Evolutionary conservation across 257 asterid genomes (phyloP), one percentile per base, ranked within the genome.

Genomic region (Thymus quinquecostatus): DNA sequence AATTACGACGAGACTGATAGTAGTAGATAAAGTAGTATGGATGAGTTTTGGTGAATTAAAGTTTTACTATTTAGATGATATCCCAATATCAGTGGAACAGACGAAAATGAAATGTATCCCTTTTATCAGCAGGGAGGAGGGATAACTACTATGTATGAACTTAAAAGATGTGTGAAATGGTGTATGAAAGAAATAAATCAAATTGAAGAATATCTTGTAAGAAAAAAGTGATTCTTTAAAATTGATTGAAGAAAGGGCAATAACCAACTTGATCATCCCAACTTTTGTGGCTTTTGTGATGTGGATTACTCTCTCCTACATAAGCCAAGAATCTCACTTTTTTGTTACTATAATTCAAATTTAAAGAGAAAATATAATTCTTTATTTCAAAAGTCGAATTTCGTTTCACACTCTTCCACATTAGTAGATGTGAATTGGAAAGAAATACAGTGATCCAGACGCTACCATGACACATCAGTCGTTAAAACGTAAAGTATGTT

Each of bases 271-370:
- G 76, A 58, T 72, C 75, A 38, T 69, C 68, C 50, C 44, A 10
- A 43, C 83, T 77, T 77, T 74, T 75, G 69, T 74, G 72, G 62
- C 71, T 33, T 68, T 65, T 67, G 67, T 84, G 85, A 82, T 75
- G 77, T 72, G 77, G 72, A 41, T 34, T 14, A n/a, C 61, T 36
- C 66, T 55, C 34, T 64, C 65, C 77, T 43, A 49, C 70, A 45
- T 68, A 49, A 30, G 56, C 53, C 69, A 73, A 55, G 65, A 78
- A 63, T 68, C 69, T 44, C 54, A 41, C 68, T 41, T 62, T 62
- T 10, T 6, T 61, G 8, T 8, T 29, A 56, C 8, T 9, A 56
- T 1, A 56, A 29, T 57, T 6, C 10, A 43, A 43, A 21, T 41
- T 4, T 57, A 57, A 58, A 4, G 27, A 58, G 27, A 4, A 41